Evolutionary conservation across 1,139 yeast genomes (phyloP).

Genomic region (Arxiozyma slooffiae): DNA sequence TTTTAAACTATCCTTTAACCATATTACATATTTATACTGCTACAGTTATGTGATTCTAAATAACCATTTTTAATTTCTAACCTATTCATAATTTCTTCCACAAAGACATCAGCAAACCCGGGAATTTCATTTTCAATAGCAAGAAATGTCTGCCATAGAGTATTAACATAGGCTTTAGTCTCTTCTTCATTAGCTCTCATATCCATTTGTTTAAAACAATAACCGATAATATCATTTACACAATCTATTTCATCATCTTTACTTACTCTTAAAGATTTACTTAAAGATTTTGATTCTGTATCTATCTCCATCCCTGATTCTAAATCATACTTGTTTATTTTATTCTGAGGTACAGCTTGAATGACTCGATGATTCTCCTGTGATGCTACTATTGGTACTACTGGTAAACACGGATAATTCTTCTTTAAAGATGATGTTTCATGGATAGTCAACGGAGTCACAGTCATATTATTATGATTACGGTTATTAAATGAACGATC

Average conservation of each 20-base stretch:
- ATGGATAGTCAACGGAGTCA: slow-evolving; percentile 21
- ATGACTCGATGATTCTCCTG: background rate
- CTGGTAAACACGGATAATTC: slow-evolving; percentile 1
- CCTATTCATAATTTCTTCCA: slow-evolving; percentile 45
- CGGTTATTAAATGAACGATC: slow-evolving; percentile 10
- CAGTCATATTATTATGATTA: slow-evolving; percentile 9
- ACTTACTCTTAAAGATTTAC: background rate
- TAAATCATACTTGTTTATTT: slow-evolving; percentile 9
- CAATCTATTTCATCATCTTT: slow-evolving; percentile 27
- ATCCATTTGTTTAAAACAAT: slow-evolving; percentile 38
- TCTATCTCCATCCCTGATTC: slow-evolving; percentile 21
- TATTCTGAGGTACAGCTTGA: background rate
- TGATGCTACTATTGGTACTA: background rate
- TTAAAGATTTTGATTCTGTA: slow-evolving; percentile 4
- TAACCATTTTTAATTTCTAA: slow-evolving; percentile 12
- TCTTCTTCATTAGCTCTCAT: slow-evolving; percentile 40
- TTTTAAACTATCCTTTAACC: background rate
- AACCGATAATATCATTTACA: slow-evolving; percentile 32
- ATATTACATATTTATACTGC: background rate
- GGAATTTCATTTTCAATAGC: slow-evolving; percentile 46
- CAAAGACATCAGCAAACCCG: slow-evolving; percentile 55
- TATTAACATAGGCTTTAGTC: slow-evolving; percentile 39
- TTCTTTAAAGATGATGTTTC: slow-evolving; percentile 18
- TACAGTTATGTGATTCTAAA: background rate
- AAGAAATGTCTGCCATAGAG: slow-evolving; percentile 34